Evolutionary conservation across 345 rosid genomes (phyloP), one percentile per base, ranked within the genome.

Genomic region (Noccaea caerulescens): DNA sequence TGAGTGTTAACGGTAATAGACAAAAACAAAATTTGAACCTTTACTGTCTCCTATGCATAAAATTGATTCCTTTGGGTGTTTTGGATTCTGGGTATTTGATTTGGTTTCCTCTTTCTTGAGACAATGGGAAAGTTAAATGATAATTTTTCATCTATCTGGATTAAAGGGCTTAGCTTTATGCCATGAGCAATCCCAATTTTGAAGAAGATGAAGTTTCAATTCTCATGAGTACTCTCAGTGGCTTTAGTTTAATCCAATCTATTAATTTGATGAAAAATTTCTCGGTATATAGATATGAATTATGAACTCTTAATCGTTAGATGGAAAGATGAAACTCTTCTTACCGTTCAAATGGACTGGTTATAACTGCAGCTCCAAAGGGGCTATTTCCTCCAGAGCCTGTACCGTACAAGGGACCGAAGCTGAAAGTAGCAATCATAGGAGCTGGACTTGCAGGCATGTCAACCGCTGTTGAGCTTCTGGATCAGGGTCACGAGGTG

Each of bases 401-500:
- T 42, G 90, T 84, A 72, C 86, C 80, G 53, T 89, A 94, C 27
- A 82, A 90, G 77, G 99, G 97, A 66, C 99, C 99, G 0, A 94
- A 94, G 88, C 81, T 94, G 73, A 94, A 94, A 82, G 97, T 94
- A 72, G 97, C 99, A 33, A 94, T 94, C 32, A 84, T 94, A 49
- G 99, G 99, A 64, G 93, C 99, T 72, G 99, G 99, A 70, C 95
- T 94, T 66, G 99, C 97, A 13, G 99, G 99, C 62, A 91, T 94
- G 99, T 91, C 99, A 8, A 94, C 97, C 44, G 99, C 99, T 10
- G 93, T 89, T 12, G 96, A 94, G 83, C 88, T 91, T 73, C 66
- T 94, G 79, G 96, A 94, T 83, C 99, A 94, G 81, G 99, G 97
- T 74, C 97, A 94, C 20, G 93, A 94, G 99, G 96, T 90, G 45